Percentiles rank a stretch among this genome's conserved stretches.
Evolutionary conservation across 352 stramenopile species (phyloP).

Genomic region (Globisporangium paddicum): DNA sequence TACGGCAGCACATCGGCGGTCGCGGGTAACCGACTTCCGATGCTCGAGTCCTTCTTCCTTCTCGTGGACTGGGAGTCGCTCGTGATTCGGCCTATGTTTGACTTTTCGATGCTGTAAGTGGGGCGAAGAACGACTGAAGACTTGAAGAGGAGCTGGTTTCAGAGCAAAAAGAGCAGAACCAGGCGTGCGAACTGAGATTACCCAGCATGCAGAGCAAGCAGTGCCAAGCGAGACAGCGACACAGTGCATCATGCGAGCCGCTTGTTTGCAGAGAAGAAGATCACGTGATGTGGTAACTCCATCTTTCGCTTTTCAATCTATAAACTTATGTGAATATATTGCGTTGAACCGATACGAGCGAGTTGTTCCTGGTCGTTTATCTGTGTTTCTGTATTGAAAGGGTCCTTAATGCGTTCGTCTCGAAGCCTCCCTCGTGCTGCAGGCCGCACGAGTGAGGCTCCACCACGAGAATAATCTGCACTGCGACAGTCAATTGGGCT

Average conservation of each 20-base stretch:
- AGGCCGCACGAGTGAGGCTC: neutral
- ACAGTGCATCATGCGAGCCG: neutral
- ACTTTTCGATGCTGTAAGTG: slow-evolving; percentile 39
- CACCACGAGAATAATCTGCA: neutral
- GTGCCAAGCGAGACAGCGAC: neutral
- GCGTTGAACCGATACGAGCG: neutral
- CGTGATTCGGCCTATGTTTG: slow-evolving; percentile 73
- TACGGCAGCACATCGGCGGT: slow-evolving; percentile 83
- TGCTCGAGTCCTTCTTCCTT: slow-evolving; percentile 84
- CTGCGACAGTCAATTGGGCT: neutral
- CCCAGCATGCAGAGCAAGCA: neutral
- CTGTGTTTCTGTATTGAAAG: slow-evolving; percentile 4
- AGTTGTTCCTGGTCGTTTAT: slow-evolving; percentile 1
- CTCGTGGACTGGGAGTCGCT: slow-evolving; percentile 84
- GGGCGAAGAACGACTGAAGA: neutral
- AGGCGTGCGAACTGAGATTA: neutral
- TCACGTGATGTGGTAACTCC: neutral
- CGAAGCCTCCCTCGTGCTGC: neutral
- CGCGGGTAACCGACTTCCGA: slow-evolving; percentile 73
- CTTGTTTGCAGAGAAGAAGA: slow-evolving; percentile 4
- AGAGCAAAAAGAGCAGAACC: neutral
- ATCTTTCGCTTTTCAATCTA: neutral
- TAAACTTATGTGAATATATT: slow-evolving; percentile 18
- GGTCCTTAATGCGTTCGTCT: neutral
- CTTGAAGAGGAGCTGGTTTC: neutral